A percentile compares a stretch with the other conserved stretches of the same genome.
Evolutionary conservation across 495 filamentous ascomycete genomes (phyloP).

Genomic region (Penicillium arizonense): DNA sequence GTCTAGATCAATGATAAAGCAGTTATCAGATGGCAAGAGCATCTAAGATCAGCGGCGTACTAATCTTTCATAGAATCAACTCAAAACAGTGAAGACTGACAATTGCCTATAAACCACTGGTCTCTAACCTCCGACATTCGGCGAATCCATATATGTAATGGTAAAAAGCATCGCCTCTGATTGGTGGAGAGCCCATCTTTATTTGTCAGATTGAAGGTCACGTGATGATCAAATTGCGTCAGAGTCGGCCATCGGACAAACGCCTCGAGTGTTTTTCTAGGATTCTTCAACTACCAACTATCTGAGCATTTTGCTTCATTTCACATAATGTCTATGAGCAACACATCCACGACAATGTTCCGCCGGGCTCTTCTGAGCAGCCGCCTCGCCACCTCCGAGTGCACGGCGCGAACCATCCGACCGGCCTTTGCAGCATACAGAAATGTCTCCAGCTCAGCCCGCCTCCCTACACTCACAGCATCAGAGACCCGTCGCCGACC

Average conservation of each 20-base stretch:
- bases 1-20: conserved; percentile 21
- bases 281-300: conserved; percentile 8
- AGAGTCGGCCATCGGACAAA: conserved; percentile 21
- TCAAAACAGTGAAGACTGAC: background rate
- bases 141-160: conserved; percentile 5
- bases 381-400: conserved; percentile 30
- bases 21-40: background rate
- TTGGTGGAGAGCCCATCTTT: conserved; percentile 14
- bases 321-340: conserved; percentile 31
- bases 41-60: too few relatives aligned
- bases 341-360: conserved; percentile 36
- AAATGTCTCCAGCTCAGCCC: conserved; percentile 37
- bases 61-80: too few relatives aligned
- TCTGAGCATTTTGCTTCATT: background rate
- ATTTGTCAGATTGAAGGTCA: conserved; percentile 38
- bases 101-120: background rate
- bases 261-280: conserved; percentile 11
- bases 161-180: conserved; percentile 22
- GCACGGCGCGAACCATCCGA: conserved; percentile 25
- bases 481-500: conserved; percentile 48
- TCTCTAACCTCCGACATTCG: conserved; percentile 11
- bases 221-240: conserved; percentile 39
- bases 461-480: conserved; percentile 48
- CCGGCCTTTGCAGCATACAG: conserved; percentile 32
- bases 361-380: conserved; percentile 28